A percentile compares a stretch with the other conserved stretches of the same genome.
Conservation (phyloP, 2,329 filamentous ascomycete genomes). For the Graphiopsis chlorocephala region DNA sequence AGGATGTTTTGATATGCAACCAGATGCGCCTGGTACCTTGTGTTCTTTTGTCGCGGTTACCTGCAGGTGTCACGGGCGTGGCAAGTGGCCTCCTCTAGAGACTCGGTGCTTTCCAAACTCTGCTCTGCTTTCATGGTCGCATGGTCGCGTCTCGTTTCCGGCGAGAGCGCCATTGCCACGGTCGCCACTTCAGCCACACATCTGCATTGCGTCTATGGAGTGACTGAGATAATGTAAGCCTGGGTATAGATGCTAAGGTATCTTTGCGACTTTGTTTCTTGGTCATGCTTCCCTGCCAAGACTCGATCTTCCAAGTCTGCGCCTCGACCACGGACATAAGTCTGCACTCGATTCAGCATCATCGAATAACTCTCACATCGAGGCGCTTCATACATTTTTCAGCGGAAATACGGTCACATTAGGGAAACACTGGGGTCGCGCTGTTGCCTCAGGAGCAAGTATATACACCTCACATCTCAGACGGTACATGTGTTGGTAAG, state of each 20-base stretch:
- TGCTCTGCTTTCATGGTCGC: constrained; percentile 2
- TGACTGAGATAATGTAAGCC: neutral
- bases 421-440: neutral
- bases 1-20: neutral
- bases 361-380: neutral
- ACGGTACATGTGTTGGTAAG: neutral
- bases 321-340: neutral
- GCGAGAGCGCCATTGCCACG: neutral
- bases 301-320: neutral
- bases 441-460: neutral
- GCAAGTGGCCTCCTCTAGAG: neutral
- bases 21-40: neutral
- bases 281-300: neutral
- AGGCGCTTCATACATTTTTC: neutral
- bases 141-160: neutral
- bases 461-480: neutral
- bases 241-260: neutral
- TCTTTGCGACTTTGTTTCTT: neutral
- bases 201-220: neutral
- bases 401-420: neutral
- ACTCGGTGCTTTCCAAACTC: neutral
- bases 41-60: neutral
- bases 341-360: neutral
- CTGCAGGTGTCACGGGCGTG: neutral
- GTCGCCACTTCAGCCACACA: neutral